Percentiles rank a stretch among this genome's conserved stretches.
Conservation (phyloP, 805 yeast species). For the Brettanomyces sp. region DNA sequence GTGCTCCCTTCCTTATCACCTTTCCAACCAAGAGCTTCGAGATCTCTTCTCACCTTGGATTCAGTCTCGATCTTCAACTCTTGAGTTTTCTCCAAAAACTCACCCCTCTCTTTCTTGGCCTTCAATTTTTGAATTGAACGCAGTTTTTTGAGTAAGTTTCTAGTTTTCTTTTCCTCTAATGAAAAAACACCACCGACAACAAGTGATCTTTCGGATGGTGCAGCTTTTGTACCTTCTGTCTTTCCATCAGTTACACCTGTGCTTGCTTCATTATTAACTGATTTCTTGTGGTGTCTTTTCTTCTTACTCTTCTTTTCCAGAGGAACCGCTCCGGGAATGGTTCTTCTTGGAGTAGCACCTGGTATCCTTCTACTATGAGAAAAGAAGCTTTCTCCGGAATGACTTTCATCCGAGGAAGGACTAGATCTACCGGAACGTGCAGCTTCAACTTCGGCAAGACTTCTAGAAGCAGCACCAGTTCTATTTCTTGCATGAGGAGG, state of each 20-base stretch:
- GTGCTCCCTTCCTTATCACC: conserved; percentile 2
- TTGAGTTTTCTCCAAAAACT: conserved; percentile 87
- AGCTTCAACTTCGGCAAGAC: conserved; percentile 52
- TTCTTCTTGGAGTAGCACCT: conserved; percentile 4
- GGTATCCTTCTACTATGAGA: conserved; percentile 4
- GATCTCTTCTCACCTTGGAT: conserved; percentile 65
- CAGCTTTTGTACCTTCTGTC: background rate
- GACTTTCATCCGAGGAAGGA: too few species aligned
- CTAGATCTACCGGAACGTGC: conserved; percentile 11
- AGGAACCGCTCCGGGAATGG: conserved; percentile 42
- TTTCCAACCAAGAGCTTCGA: conserved; percentile 60
- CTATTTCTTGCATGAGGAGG: conserved; percentile 88
- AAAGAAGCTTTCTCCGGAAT: conserved; percentile 11
- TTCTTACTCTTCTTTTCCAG: conserved; percentile 25
- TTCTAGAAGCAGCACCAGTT: conserved; percentile 31
- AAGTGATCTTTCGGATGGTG: conserved; percentile 21
- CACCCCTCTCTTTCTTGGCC: conserved; percentile 75
- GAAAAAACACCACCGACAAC: conserved; percentile 57
- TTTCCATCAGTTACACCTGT: background rate
- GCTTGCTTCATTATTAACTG: conserved; percentile 9
- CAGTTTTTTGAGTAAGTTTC: conserved; percentile 83
- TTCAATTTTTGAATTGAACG: conserved; percentile 92
- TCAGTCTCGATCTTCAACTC: conserved; percentile 83
- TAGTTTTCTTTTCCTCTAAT: conserved; percentile 84
- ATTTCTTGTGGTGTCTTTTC: conserved; percentile 57